Percentiles rank a stretch among this genome's conserved stretches.
Evolutionary conservation across 768 basidiomycete species (phyloP).

Genomic region (Lactarius indigo): DNA sequence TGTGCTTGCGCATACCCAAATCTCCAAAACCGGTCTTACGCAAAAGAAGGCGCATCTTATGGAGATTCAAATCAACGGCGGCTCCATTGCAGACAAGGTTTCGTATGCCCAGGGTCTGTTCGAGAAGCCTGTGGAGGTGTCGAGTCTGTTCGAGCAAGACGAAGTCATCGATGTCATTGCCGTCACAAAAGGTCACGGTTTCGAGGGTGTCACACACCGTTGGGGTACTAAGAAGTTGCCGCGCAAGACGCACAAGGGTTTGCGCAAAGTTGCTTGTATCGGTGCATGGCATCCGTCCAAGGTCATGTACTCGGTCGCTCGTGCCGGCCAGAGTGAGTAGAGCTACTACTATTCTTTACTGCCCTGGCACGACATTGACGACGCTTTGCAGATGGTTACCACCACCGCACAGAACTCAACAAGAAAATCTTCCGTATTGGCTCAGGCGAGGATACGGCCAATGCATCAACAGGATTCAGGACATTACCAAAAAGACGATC

Average conservation of each 20-base stretch:
- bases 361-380: background rate
- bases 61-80: conserved; percentile 99
- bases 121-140: conserved; percentile 91
- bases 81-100: conserved; percentile 94
- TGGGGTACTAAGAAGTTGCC: conserved; percentile 99
- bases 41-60: conserved; percentile 99
- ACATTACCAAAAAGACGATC: conserved; percentile 89
- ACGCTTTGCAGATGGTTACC: conserved; percentile 70
- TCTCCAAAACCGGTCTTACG: conserved; percentile 93
- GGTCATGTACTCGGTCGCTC: conserved; percentile 99
- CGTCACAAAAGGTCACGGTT: conserved; percentile 99
- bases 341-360: background rate
- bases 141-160: conserved; percentile 89
- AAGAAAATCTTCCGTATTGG: conserved; percentile 99
- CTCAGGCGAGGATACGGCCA: conserved; percentile 66
- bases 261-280: conserved; percentile 98
- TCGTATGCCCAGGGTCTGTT: conserved; percentile 91
- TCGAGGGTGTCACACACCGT: conserved; percentile 98
- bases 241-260: conserved; percentile 99
- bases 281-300: conserved; percentile 98
- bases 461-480: conserved; percentile 93
- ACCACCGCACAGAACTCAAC: conserved; percentile 96
- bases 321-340: conserved; percentile 96
- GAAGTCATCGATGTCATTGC: conserved; percentile 96
- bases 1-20: conserved; percentile 98